Evolutionary conservation across 805 yeast species (phyloP), one percentile per base, ranked within the genome.

Genomic region (Yarrowia sp.): DNA sequence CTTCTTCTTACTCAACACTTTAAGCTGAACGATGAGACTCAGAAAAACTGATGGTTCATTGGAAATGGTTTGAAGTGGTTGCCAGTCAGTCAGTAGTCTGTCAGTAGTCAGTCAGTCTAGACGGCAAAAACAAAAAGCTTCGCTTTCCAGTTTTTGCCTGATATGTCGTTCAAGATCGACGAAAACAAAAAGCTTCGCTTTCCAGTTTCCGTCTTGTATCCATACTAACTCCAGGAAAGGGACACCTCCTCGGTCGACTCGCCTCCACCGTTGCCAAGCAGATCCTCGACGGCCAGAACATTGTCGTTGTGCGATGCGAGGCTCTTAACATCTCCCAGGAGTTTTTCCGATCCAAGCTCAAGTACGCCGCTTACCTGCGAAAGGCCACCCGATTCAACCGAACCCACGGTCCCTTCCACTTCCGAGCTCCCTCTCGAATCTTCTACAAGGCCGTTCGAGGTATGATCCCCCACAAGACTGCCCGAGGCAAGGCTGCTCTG

Each of bases 341-440:
- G 87, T 93, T 95, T 84, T 95, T 95, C 97, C 93, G 99, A 88
- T 92, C 94, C 90, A 95, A 95, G 87, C 90, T 94, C 85, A 95
- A 95, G 91, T 95, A 92, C 95, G 98, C 93, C 85, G 99, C 96
- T 83, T 95, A 93, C 92, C 90, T 95, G 85, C 93, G 99, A 89
- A 95, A 95, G 89, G 91, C 96, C 79, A 93, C 99, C 82, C 90
- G 97, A 86, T 95, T 84, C 93, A 95, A 95, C 97, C 92, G 92
- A 87, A 89, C 87, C 80, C 90, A 92, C 84, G 99, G 99, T 87
- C 98, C 98, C 81, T 95, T 94, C 98, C 99, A 95, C 84, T 95
- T 95, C 97, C 95, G 98, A 86, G 99, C 99, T 74, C 99, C 99
- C 84, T 93, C 98, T 74, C 92, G 98, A 87, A 94, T 95, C 85